phyloP scores from a whole-genome alignment of 768 basidiomycete species.

The Psilocybe cubensis region DNA sequence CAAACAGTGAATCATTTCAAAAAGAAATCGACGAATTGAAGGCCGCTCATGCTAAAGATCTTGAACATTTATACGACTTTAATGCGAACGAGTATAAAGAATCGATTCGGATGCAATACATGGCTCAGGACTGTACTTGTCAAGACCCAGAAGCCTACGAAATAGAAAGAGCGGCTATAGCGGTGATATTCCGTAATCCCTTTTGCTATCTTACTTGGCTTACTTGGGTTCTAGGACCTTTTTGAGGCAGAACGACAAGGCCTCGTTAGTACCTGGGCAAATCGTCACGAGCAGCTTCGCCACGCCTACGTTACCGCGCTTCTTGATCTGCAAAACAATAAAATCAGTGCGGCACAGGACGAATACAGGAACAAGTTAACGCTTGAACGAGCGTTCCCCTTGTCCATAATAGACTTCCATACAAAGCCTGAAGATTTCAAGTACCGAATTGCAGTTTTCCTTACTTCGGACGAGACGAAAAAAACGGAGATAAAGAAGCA shows the following conservation, averaged over 20 bases:
- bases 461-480: no score
- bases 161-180: background rate
- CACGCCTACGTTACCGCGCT: no score
- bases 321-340: no score
- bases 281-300: conserved; percentile 32
- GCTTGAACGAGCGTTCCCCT: no score
- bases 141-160: no score
- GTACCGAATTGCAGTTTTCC: no score
- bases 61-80: conserved; percentile 23
- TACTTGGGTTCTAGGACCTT: background rate
- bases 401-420: no score
- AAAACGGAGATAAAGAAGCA: no score
- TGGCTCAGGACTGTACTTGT: background rate
- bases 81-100: background rate
- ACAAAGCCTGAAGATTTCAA: no score
- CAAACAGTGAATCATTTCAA: conserved; percentile 28
- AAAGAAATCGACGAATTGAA: conserved; percentile 30
- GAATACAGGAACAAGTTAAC: no score
- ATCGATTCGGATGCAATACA: background rate
- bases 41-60: conserved; percentile 35
- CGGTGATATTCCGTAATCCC: background rate
- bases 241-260: background rate
- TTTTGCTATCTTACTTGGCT: background rate
- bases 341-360: no score
- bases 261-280: conserved; percentile 26